phyloP scores from a whole-genome alignment of 352 stramenopile species.

The Globisporangium spiculum region DNA sequence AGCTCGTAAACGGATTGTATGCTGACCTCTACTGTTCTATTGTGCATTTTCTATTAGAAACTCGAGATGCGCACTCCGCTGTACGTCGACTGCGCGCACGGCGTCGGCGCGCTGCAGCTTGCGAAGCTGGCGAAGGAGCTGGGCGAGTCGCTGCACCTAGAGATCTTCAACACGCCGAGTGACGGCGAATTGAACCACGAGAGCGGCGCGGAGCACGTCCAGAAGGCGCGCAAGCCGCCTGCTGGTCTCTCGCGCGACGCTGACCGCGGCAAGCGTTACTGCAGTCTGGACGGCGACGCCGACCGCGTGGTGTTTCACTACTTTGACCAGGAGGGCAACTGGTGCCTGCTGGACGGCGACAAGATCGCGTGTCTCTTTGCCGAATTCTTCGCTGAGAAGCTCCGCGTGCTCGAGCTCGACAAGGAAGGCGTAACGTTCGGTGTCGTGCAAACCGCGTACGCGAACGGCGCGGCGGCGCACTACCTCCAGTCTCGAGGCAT shows the following conservation, averaged over 20 bases:
- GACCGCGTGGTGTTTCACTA: constrained; percentile 98
- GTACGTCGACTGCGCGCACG: constrained; percentile 93
- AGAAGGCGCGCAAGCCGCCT: constrained; percentile 91
- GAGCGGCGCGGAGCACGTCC: constrained; percentile 96
- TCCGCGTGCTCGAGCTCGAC: constrained; percentile 69
- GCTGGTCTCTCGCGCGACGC: constrained; percentile 58
- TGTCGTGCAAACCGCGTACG: constrained; percentile 99
- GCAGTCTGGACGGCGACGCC: constrained; percentile 96
- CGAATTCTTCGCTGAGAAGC: constrained; percentile 91
- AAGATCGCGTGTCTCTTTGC: constrained; percentile 97
- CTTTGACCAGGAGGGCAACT: constrained; percentile 72
- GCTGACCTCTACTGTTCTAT: background rate
- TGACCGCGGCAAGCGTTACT: constrained; percentile 81
- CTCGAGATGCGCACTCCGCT: constrained; percentile 76
- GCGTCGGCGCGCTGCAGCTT: constrained; percentile 86
- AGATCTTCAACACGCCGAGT: constrained; percentile 75
- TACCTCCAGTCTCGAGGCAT: constrained; percentile 84
- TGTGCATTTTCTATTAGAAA: constrained; percentile 28
- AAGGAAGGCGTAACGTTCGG: constrained; percentile 89
- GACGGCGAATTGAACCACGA: constrained; percentile 94
- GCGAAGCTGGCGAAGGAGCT: constrained; percentile 76
- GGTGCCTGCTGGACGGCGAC: constrained; percentile 95
- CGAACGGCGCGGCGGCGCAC: constrained; percentile 93
- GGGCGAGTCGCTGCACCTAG: constrained; percentile 74
- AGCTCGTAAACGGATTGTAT: background rate